phyloP scores from a whole-genome alignment of 2,329 filamentous ascomycete species.

The Leptographium lundbergii region DNA sequence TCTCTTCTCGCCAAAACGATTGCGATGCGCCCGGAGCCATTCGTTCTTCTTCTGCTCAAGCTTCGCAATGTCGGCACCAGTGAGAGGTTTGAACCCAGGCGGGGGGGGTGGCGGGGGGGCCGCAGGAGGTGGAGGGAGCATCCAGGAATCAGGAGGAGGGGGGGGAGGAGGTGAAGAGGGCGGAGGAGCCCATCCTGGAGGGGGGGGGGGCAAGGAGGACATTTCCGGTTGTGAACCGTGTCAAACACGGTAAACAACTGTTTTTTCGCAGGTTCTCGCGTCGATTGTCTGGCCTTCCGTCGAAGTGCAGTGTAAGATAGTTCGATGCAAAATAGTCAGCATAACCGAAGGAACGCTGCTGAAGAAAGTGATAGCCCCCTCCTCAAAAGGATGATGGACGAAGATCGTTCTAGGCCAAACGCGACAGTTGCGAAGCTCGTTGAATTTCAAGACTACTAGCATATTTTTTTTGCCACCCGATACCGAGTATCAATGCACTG shows the following conservation, averaged over 20 bases:
- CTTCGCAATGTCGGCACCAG: conserved; percentile 79
- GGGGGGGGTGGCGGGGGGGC: conserved; percentile 59
- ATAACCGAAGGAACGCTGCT: not conserved
- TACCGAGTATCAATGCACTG: not conserved
- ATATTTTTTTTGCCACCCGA: not conserved
- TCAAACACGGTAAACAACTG: not conserved
- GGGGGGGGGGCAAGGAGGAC: conserved; percentile 28
- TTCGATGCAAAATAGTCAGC: not conserved
- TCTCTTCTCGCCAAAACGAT: conserved; percentile 91
- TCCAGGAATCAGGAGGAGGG: conserved; percentile 29
- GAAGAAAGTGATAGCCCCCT: not conserved
- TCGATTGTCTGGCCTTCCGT: not conserved
- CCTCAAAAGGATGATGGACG: not conserved
- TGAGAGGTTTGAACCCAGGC: conserved; percentile 68
- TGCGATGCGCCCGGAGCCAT: conserved; percentile 86
- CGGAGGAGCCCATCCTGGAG: conserved; percentile 42
- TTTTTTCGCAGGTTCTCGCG: not conserved
- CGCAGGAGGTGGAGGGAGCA: conserved; percentile 41
- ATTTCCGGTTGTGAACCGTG: conserved; percentile 3
- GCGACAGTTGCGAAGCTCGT: not conserved
- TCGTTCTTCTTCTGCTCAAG: conserved; percentile 98
- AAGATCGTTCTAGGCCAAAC: not conserved
- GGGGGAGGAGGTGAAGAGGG: conserved; percentile 38
- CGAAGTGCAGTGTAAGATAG: not conserved
- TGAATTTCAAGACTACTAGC: not conserved